Evolutionary conservation across 495 filamentous ascomycete species (phyloP).

Genomic region (Paragyromitra xinjiangensis): DNA sequence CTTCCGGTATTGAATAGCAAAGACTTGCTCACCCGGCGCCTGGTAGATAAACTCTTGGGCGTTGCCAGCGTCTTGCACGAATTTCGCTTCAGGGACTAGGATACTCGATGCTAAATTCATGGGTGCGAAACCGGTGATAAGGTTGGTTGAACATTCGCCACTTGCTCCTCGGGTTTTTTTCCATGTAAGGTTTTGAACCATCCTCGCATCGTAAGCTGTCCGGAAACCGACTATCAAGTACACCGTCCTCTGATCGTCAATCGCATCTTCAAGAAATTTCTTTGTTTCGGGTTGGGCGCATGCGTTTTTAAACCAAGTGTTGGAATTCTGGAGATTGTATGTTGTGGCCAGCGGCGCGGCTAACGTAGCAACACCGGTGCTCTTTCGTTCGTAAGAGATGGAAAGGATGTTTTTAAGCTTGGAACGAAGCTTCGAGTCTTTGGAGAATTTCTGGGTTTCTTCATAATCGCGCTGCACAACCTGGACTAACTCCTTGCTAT

Average conservation of each 20-base stretch:
- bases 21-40: conserved; percentile 22
- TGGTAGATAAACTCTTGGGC: neutral
- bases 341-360: conserved; percentile 4
- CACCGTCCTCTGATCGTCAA: neutral
- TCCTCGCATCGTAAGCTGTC: neutral
- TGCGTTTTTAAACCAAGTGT: conserved; percentile 21
- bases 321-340: conserved; percentile 24
- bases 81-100: neutral
- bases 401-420: conserved; percentile 16
- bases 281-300: neutral
- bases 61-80: neutral
- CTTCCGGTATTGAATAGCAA: conserved; percentile 36
- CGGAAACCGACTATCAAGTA: conserved; percentile 27
- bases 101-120: neutral
- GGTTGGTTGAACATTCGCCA: neutral
- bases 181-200: neutral
- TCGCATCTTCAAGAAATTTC: conserved; percentile 2
- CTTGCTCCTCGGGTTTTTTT: neutral
- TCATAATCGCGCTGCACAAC: conserved; percentile 3
- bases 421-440: conserved; percentile 23
- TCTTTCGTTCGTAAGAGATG: neutral
- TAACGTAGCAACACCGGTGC: neutral
- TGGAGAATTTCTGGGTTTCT: conserved; percentile 16
- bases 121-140: neutral
- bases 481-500: neutral